Percentiles rank a stretch among this genome's conserved stretches.
Conservation (phyloP, 1,284 basidiomycete species). For the Microbotryomycetes sp. region DNA sequence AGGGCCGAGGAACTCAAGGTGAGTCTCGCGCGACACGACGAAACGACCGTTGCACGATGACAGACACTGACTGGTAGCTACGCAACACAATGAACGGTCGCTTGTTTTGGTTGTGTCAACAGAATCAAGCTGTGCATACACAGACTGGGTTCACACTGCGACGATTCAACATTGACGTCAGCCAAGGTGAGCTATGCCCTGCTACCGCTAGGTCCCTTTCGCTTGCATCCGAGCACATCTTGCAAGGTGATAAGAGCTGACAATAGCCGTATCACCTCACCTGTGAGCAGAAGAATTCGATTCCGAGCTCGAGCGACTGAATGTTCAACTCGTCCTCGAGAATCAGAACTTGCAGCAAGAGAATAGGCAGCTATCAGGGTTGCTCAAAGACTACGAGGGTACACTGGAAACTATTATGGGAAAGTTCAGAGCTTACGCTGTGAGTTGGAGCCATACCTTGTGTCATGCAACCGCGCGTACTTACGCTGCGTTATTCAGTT, state of each 20-base stretch:
- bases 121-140: slow-evolving; percentile 73
- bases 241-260: not conserved
- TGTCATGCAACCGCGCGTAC: not conserved
- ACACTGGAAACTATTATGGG: slow-evolving; percentile 95
- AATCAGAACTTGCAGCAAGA: slow-evolving; percentile 87
- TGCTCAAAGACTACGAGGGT: slow-evolving; percentile 89
- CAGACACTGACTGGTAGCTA: slow-evolving; percentile 11
- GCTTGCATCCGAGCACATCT: not conserved
- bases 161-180: slow-evolving; percentile 88
- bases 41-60: slow-evolving; percentile 54
- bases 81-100: slow-evolving; percentile 17
- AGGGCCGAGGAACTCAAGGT: slow-evolving; percentile 79
- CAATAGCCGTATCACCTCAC: not conserved
- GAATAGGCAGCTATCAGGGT: slow-evolving; percentile 80
- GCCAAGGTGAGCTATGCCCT: slow-evolving; percentile 59
- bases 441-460: slow-evolving; percentile 48
- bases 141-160: slow-evolving; percentile 74
- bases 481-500: slow-evolving; percentile 49
- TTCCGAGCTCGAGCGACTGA: slow-evolving; percentile 81
- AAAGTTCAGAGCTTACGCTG: slow-evolving; percentile 87
- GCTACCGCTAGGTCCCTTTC: not conserved
- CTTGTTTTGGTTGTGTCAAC: slow-evolving; percentile 8
- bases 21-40: slow-evolving; percentile 44
- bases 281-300: slow-evolving; percentile 70
- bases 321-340: slow-evolving; percentile 85